Base-by-base conservation (phyloP, 1,139 yeast genomes). In the Candida albicans region DNA sequence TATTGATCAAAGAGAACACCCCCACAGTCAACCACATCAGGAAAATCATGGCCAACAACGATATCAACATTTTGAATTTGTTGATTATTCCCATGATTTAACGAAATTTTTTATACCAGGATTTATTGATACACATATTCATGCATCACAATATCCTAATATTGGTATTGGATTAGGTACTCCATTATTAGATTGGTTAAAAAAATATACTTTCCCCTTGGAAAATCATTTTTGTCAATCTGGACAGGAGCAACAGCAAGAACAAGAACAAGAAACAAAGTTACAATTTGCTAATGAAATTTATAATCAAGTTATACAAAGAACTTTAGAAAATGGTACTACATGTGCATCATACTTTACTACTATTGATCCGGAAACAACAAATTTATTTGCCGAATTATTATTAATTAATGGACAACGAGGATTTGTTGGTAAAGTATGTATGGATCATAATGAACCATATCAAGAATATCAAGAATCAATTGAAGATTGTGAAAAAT, bases 61-160 rank as follows among this genome's bases (percentile, higher is more conserved):
- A 32, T 44, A 41, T 33, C 41, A 41, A 8, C 45, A 54, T 39
- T 56, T 67, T 46, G 57, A 58, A 11, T 66, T 48, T 46, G 54
- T 67, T 6, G 72, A 69, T 48, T 54, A 56, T 35, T 58, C 66
- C n/a, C 46, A 54, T 8, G 60, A 62, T 32, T 38, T 37, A 14
- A 50, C 65, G 41, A 65, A 74, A 42, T 90, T 91, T 61, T 80
- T 85, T 55, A 81, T 88, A 56, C 99, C 99, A 0, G 99, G 99
- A 1, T 90, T 93, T 55, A 70, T 93, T 11, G 99, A 93, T 58
- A 90, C 98, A 1, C 99, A 93, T 60, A 89, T 90, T 48, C 99
- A 93, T 62, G 97, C 98, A 0, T 86, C 98, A 4, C 99, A 93
- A 65, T 93, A 82, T 61, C 97, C 98, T n/a, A 93, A 93, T 62